phyloP scores from a whole-genome alignment of 805 yeast species.

The Wickerhamomyces alni region DNA sequence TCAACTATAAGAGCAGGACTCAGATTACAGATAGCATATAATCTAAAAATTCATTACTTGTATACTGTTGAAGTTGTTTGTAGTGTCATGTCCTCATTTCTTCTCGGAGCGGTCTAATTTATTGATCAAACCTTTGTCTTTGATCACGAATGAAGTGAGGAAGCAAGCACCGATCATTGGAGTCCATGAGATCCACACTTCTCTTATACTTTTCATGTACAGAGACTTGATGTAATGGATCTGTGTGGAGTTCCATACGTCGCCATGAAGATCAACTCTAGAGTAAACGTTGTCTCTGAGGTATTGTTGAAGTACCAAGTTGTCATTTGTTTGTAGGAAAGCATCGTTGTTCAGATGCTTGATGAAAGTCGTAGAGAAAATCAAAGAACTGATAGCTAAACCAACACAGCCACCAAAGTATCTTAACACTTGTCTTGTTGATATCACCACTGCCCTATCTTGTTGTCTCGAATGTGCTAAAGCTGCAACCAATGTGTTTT shows the following conservation, averaged over 20 bases:
- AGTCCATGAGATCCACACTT: slow-evolving; percentile 16
- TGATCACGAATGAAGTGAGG: slow-evolving; percentile 8
- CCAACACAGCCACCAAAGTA: slow-evolving; percentile 58
- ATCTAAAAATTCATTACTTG: no score
- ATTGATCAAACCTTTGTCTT: slow-evolving; percentile 12
- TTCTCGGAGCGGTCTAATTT: not conserved
- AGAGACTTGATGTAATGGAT: slow-evolving; percentile 9
- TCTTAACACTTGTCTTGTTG: slow-evolving; percentile 48
- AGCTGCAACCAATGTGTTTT: slow-evolving; percentile 32
- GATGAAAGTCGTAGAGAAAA: slow-evolving; percentile 8
- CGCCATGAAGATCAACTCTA: slow-evolving; percentile 7
- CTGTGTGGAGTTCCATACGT: slow-evolving; percentile 6
- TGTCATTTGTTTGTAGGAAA: slow-evolving; percentile 11
- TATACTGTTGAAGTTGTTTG: no score
- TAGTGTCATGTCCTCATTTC: no score
- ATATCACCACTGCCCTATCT: slow-evolving; percentile 53
- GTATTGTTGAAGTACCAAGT: slow-evolving; percentile 5
- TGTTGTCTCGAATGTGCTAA: slow-evolving; percentile 45
- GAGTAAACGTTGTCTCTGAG: slow-evolving; percentile 13
- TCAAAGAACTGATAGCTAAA: slow-evolving; percentile 31
- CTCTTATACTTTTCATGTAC: slow-evolving; percentile 13
- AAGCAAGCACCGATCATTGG: slow-evolving; percentile 14
- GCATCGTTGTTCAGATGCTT: slow-evolving; percentile 7
- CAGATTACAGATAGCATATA: not conserved
- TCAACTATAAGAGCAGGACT: slow-evolving; percentile 3